Conservation (phyloP, 495 filamentous ascomycete species). For the Thozetella sp. region DNA sequence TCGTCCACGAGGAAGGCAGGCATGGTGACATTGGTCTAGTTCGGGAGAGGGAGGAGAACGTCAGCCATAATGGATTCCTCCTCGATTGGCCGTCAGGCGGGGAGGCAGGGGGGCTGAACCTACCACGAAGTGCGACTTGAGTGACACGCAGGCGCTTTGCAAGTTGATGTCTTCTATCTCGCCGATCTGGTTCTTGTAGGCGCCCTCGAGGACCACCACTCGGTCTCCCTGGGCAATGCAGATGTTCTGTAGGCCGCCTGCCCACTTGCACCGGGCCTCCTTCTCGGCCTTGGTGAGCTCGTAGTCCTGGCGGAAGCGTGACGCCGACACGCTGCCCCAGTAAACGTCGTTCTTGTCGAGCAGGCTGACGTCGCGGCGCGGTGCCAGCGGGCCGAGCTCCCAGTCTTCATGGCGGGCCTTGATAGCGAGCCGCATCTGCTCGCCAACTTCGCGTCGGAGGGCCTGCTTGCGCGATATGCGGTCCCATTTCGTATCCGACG, state of each 20-base stretch:
- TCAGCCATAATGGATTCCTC: background rate
- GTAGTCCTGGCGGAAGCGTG: constrained; percentile 23
- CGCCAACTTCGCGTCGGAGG: constrained; percentile 1
- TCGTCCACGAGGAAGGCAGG: constrained; percentile 53
- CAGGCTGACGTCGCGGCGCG: constrained; percentile 64
- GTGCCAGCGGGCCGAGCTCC: constrained; percentile 73
- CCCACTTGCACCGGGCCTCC: constrained; percentile 38
- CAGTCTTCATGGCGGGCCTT: constrained; percentile 64
- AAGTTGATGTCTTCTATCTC: constrained; percentile 59
- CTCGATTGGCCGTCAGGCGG: background rate
- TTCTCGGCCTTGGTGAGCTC: constrained; percentile 16
- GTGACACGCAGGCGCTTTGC: constrained; percentile 55
- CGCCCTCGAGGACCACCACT: constrained; percentile 75
- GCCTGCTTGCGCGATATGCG: background rate
- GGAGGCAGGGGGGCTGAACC: constrained; percentile 16
- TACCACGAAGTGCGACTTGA: constrained; percentile 73
- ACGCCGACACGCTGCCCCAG: constrained; percentile 22
- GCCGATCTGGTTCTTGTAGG: constrained; percentile 81
- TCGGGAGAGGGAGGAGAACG: constrained; percentile 3
- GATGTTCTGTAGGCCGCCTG: constrained; percentile 56
- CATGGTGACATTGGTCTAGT: constrained; percentile 58
- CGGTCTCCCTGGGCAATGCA: constrained; percentile 73
- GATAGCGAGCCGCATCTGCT: constrained; percentile 26
- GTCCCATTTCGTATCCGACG: constrained; percentile 28
- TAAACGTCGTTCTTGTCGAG: constrained; percentile 32